Percentiles rank a stretch among this genome's conserved stretches.
Conservation (phyloP, 495 filamentous ascomycete genomes). For the Chaetomium tenue region DNA sequence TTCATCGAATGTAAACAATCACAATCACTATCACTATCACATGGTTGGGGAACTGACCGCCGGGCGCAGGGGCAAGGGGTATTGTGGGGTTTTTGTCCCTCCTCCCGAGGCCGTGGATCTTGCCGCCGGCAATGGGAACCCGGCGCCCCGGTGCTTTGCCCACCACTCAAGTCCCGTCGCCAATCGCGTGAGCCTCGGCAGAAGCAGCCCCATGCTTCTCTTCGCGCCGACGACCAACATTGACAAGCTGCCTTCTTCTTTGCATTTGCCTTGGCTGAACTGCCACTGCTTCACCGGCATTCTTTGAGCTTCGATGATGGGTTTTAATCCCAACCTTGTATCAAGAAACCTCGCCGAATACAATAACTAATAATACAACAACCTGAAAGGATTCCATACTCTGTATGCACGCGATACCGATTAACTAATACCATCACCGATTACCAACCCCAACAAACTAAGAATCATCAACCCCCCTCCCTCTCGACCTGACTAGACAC, state of each 20-base stretch:
- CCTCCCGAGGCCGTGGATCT: neutral
- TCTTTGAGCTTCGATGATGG: conserved; percentile 6
- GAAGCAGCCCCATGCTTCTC: neutral
- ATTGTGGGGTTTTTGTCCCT: neutral
- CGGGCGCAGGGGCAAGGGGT: neutral
- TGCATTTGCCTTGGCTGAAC: neutral
- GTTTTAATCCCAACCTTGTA: neutral
- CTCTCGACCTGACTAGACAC: neutral
- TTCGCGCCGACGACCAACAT: conserved; percentile 13
- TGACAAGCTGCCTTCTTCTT: neutral
- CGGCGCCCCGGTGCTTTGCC: neutral
- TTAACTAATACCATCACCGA: neutral
- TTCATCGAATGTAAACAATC: too few relatives aligned
- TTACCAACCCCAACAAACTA: neutral
- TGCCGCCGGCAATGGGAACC: neutral
- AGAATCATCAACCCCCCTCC: neutral
- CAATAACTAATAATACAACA: neutral
- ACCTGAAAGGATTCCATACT: neutral
- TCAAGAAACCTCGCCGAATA: neutral
- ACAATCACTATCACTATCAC: too few relatives aligned
- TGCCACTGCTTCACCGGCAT: neutral
- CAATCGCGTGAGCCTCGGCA: conserved; percentile 16
- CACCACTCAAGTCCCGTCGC: neutral
- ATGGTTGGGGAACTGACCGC: too few relatives aligned
- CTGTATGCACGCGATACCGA: too few relatives aligned